Evolutionary conservation across 495 filamentous ascomycete species (phyloP), one percentile per base, ranked within the genome.

Genomic region (Aspergillus nanangensis): DNA sequence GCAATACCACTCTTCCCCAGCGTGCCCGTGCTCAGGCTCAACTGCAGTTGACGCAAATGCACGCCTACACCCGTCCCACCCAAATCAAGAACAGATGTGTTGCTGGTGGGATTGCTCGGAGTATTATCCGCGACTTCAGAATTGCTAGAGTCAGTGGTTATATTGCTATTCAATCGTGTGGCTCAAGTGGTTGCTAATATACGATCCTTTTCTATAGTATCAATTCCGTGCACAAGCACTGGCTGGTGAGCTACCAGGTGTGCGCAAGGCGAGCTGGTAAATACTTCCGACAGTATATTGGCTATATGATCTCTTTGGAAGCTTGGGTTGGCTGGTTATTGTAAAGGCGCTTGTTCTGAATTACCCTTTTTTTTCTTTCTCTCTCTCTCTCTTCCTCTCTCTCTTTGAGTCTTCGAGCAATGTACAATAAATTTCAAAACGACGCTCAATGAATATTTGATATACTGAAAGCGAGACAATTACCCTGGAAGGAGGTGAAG

Each of bases 221-320:
- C 87, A 89, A 71, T 97, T 98, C 74, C 76, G 93, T 62, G 69
- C 91, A 67, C 82, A 95, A 64, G 93, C 94, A 2, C 63, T 95
- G 37, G 82, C 75, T n/a, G 93, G 94, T 44, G 81, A 90, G 45
- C 62, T 98, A 27, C 93, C 93, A 0, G 93, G 93, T 42, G 93
- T 97, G 34, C 87, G 82, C 75, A 97, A 96, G 75, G 93, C 94
- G 8, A 90, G 85, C 62, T 98, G 93, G 93, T 97, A 67, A 57
- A n/a, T n/a, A 44, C n/a, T n/a, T 27, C 34, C 17, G 10, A 14
- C 8, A 13, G n/a, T 22, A 23, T 44, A 11, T 14, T 8, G 27
- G 27, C 27, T 31, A 13, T 22, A 38, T 48, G 29, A 43, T 48
- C 41, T 35, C 50, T 47, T 49, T 45, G 52, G 45, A 50, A n/a